phyloP scores from a whole-genome alignment of 148 eudicot species.

The Gaultheria prostrata region DNA sequence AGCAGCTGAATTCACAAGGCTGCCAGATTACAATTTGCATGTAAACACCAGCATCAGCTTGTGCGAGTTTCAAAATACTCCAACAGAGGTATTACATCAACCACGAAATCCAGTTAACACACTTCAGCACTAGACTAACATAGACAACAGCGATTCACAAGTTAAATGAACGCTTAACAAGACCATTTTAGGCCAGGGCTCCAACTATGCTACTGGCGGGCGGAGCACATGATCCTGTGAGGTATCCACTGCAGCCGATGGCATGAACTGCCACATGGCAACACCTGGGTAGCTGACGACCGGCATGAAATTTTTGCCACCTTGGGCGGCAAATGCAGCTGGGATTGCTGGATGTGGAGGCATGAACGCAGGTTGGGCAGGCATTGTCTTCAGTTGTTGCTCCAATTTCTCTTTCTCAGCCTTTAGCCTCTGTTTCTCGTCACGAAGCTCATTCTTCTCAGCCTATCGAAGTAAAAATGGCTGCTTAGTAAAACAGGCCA shows the following conservation, averaged over 20 bases:
- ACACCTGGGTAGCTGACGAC: conserved; percentile 65
- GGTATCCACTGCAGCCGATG: conserved; percentile 73
- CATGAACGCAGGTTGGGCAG: conserved; percentile 50
- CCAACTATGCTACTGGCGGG: conserved; percentile 66
- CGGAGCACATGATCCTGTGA: conserved; percentile 74
- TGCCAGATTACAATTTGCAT: conserved; percentile 9
- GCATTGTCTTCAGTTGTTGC: conserved; percentile 54
- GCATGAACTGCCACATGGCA: conserved; percentile 92
- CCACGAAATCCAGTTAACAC: conserved; percentile 33
- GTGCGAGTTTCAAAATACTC: conserved; percentile 24
- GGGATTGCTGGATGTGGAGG: conserved; percentile 54
- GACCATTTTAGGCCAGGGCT: not conserved
- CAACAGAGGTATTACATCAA: conserved; percentile 27
- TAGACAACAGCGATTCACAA: conserved; percentile 21
- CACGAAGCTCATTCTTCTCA: conserved; percentile 73
- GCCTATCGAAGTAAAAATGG: conserved; percentile 26
- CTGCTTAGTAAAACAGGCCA: not conserved
- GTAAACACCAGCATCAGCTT: not conserved
- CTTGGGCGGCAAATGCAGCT: conserved; percentile 50
- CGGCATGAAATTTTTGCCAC: conserved; percentile 63
- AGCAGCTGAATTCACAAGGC: conserved; percentile 6
- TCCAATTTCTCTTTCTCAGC: conserved; percentile 71
- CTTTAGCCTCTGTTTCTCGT: conserved; percentile 80
- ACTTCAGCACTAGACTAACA: conserved; percentile 30
- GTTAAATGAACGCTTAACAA: conserved; percentile 13